phyloP scores from a whole-genome alignment of 495 filamentous ascomycete species.

The Aeminium ludgeri region DNA sequence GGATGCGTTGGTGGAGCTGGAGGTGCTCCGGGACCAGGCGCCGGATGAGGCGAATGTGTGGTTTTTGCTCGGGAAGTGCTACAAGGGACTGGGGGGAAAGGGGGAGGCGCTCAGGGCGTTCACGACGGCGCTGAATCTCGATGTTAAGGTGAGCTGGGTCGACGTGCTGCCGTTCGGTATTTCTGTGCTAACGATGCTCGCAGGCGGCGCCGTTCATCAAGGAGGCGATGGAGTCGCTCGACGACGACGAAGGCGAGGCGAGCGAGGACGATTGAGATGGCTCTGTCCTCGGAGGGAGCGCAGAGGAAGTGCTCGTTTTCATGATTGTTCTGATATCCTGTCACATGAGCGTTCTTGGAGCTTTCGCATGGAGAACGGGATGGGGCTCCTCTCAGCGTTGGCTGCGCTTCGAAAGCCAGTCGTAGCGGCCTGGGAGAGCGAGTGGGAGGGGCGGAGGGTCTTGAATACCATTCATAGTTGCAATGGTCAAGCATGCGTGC shows the following conservation, averaged over 20 bases:
- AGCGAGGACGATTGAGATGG: conserved; percentile 10
- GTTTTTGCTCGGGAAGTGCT: conserved; percentile 74
- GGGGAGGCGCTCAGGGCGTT: conserved; percentile 74
- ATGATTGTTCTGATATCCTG: too few relatives aligned
- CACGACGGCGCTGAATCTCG: conserved; percentile 83
- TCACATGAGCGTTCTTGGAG: neutral
- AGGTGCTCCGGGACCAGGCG: conserved; percentile 69
- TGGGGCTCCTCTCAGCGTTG: too few relatives aligned
- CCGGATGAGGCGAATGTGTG: conserved; percentile 94
- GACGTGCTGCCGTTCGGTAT: conserved; percentile 3
- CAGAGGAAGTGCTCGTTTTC: too few relatives aligned
- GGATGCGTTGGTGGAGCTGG: conserved; percentile 59
- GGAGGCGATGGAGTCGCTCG: conserved; percentile 74
- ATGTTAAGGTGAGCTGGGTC: conserved; percentile 61
- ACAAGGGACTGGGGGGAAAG: conserved; percentile 66
- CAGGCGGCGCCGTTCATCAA: conserved; percentile 86
- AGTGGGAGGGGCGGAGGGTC: too few relatives aligned
- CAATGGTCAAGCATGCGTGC: too few relatives aligned
- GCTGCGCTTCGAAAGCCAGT: too few relatives aligned
- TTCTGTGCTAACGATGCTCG: neutral
- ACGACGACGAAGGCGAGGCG: conserved; percentile 60
- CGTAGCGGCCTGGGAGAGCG: too few relatives aligned
- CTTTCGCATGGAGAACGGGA: too few relatives aligned
- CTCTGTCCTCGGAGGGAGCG: neutral
- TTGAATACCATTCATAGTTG: too few relatives aligned